phyloP scores from a whole-genome alignment of 768 basidiomycete species.

The Suillus placidus region DNA sequence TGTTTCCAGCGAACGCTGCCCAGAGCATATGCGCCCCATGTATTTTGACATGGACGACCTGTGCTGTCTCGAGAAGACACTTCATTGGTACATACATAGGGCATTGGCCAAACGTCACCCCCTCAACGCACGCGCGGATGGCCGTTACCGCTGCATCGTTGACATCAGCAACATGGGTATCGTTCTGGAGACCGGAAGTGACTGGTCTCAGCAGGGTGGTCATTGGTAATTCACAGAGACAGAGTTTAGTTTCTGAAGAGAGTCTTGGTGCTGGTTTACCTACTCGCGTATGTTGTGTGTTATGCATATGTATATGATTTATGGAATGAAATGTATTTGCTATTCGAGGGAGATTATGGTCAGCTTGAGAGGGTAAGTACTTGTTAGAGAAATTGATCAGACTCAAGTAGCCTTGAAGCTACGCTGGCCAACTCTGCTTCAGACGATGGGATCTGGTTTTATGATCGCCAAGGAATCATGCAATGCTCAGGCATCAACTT shows the following conservation, averaged over 20 bases:
- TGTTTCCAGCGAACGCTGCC: neutral
- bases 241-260: neutral
- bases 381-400: too few species aligned
- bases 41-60: conserved; percentile 13
- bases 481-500: too few species aligned
- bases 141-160: conserved; percentile 9
- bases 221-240: neutral
- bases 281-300: too few species aligned
- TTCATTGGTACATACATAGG: conserved; percentile 3
- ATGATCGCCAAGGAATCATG: too few species aligned
- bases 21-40: conserved; percentile 11
- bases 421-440: too few species aligned
- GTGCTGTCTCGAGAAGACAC: neutral
- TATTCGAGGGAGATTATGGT: too few species aligned
- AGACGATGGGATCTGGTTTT: too few species aligned
- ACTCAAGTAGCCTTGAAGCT: too few species aligned
- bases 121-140: conserved; percentile 14
- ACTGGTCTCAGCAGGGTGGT: neutral
- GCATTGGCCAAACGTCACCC: conserved; percentile 12
- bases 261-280: too few species aligned
- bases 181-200: conserved; percentile 7
- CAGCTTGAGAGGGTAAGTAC: too few species aligned
- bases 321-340: too few species aligned
- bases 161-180: neutral
- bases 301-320: too few species aligned